Evolutionary conservation across 371 early-diverging fungal genomes (phyloP).

Genomic region (Synchytrium microbalum): DNA sequence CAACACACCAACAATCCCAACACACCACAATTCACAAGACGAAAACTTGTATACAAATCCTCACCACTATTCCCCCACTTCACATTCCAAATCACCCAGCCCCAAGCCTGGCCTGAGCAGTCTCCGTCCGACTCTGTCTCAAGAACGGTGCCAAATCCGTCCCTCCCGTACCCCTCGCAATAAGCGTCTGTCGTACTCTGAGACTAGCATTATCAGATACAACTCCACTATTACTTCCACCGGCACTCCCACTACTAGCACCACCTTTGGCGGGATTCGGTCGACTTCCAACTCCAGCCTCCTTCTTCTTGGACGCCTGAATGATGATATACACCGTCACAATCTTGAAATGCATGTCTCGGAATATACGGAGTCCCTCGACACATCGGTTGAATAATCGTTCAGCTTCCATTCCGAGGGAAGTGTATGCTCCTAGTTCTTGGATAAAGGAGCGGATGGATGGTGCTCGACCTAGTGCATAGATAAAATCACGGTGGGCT

Average conservation of each 20-base stretch:
- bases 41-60: too few species aligned
- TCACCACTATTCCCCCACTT: background rate
- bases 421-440: constrained; percentile 14
- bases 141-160: constrained; percentile 87
- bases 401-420: constrained; percentile 20
- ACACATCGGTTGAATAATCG: constrained; percentile 68
- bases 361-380: constrained; percentile 70
- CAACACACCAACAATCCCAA: too few species aligned
- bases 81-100: background rate
- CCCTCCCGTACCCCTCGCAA: constrained; percentile 83
- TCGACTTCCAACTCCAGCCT: constrained; percentile 26
- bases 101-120: constrained; percentile 25
- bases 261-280: constrained; percentile 14
- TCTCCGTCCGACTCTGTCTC: constrained; percentile 61
- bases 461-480: constrained; percentile 55
- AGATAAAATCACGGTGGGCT: constrained; percentile 76
- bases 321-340: constrained; percentile 85
- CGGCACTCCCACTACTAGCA: constrained; percentile 16
- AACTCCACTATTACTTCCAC: constrained; percentile 5
- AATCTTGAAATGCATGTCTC: constrained; percentile 87
- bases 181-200: constrained; percentile 4
- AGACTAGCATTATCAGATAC: background rate
- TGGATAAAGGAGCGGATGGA: constrained; percentile 26
- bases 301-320: constrained; percentile 60
- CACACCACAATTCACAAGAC: too few species aligned